Conservation (phyloP, 371 early-diverging fungal species). For the Saksenaea vasiformis region DNA sequence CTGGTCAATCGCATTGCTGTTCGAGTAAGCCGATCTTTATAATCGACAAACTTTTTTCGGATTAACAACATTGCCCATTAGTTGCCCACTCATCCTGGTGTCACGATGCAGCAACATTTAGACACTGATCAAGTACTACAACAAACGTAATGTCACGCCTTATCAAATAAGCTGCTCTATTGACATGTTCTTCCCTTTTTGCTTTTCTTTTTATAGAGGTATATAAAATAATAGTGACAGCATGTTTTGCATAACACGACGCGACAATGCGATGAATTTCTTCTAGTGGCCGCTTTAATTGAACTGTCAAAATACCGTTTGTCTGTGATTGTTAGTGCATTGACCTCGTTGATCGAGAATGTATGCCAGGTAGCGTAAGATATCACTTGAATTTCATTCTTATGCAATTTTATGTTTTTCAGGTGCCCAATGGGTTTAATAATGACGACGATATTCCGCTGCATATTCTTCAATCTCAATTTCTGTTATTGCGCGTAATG, state of each 20-base stretch:
- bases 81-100: not conserved
- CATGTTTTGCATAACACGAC: slow-evolving; percentile 36
- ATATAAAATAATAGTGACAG: slow-evolving; percentile 1
- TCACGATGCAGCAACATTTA: not conserved
- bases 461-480: slow-evolving; percentile 62
- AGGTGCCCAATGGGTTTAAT: not conserved
- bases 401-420: not conserved
- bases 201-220: not conserved
- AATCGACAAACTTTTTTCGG: too few species aligned
- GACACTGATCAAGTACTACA: not conserved
- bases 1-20: slow-evolving; percentile 39
- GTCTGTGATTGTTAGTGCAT: slow-evolving; percentile 35
- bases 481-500: slow-evolving; percentile 60
- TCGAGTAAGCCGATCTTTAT: slow-evolving; percentile 17
- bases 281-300: slow-evolving; percentile 43
- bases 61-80: not conserved
- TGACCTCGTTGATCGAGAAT: slow-evolving; percentile 45
- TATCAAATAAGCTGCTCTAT: not conserved
- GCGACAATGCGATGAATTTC: not conserved
- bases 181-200: not conserved
- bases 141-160: not conserved
- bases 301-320: slow-evolving; percentile 54
- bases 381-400: not conserved
- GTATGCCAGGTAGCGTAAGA: slow-evolving; percentile 40
- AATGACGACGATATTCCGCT: slow-evolving; percentile 42